Evolutionary conservation across 345 rosid genomes (phyloP).

Genomic region (Populus ilicifolia): DNA sequence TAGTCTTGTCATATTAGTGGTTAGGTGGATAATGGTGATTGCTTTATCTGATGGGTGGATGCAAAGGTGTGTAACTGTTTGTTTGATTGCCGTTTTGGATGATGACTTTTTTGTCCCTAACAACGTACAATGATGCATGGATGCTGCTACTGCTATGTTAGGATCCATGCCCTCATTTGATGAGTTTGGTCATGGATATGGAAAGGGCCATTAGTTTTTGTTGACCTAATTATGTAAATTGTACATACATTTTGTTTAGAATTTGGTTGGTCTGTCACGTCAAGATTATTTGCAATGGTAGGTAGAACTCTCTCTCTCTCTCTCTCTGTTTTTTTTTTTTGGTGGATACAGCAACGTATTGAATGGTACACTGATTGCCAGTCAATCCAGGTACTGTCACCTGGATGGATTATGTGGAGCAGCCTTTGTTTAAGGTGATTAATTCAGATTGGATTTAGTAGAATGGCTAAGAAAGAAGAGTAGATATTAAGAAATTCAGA

Average conservation of each 20-base stretch:
- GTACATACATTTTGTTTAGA: background rate
- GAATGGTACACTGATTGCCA: background rate
- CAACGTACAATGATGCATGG: background rate
- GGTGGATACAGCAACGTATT: background rate
- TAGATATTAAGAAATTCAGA: too few relatives aligned
- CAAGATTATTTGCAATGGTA: background rate
- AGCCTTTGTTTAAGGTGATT: background rate
- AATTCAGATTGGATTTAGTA: background rate
- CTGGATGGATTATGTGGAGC: background rate
- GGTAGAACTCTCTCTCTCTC: background rate
- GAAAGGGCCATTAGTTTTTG: background rate
- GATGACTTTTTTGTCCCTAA: background rate
- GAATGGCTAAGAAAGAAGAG: too few relatives aligned
- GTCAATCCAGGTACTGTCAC: background rate
- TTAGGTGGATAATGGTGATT: background rate
- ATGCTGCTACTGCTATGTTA: background rate
- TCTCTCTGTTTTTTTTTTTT: rapidly evolving
- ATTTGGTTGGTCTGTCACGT: background rate
- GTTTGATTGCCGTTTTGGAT: background rate
- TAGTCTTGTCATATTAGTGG: constrained; percentile 23
- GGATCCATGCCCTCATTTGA: background rate
- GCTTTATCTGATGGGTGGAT: background rate
- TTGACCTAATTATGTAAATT: too few relatives aligned
- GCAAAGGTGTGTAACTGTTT: background rate
- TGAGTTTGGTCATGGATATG: background rate